Conservation (phyloP, 768 basidiomycete genomes). For the Lentinula aciculospora region DNA sequence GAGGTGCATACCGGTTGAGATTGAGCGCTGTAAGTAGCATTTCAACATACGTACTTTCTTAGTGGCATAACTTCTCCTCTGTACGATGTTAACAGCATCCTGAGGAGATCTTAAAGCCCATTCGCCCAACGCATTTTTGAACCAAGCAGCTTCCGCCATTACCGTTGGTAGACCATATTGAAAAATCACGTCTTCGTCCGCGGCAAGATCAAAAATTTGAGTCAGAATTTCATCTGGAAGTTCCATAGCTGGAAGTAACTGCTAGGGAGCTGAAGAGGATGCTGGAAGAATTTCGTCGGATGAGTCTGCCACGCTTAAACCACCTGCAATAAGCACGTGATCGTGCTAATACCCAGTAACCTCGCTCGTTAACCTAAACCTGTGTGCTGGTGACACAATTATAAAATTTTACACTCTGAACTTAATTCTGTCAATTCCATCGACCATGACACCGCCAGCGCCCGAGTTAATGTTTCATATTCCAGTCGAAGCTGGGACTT, state of each 20-base stretch:
- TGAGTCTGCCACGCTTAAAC: not conserved
- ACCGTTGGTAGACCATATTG: constrained; percentile 54
- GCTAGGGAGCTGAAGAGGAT: not conserved
- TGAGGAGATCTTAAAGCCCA: constrained; percentile 61
- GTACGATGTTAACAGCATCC: constrained; percentile 51
- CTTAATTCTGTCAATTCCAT: too few relatives aligned
- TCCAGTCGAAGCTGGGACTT: too few relatives aligned
- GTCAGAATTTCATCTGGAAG: constrained; percentile 70
- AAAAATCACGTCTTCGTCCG: constrained; percentile 66
- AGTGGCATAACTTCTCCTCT: constrained; percentile 55
- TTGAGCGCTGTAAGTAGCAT: not conserved
- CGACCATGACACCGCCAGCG: too few relatives aligned
- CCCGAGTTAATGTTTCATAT: too few relatives aligned
- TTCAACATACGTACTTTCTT: constrained; percentile 49
- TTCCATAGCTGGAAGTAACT: constrained; percentile 9
- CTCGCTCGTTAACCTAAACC: too few relatives aligned
- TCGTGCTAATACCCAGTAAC: too few relatives aligned
- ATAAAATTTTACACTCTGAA: too few relatives aligned
- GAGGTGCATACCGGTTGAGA: not conserved
- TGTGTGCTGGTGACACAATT: too few relatives aligned
- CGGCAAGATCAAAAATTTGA: constrained; percentile 64
- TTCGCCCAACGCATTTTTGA: constrained; percentile 33
- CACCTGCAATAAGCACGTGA: not conserved
- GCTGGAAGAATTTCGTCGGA: not conserved
- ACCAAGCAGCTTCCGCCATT: constrained; percentile 66